Percentiles rank a stretch among this genome's conserved stretches.
Evolutionary conservation across 768 basidiomycete genomes (phyloP).

Genomic region (Tubosaeta sp.): DNA sequence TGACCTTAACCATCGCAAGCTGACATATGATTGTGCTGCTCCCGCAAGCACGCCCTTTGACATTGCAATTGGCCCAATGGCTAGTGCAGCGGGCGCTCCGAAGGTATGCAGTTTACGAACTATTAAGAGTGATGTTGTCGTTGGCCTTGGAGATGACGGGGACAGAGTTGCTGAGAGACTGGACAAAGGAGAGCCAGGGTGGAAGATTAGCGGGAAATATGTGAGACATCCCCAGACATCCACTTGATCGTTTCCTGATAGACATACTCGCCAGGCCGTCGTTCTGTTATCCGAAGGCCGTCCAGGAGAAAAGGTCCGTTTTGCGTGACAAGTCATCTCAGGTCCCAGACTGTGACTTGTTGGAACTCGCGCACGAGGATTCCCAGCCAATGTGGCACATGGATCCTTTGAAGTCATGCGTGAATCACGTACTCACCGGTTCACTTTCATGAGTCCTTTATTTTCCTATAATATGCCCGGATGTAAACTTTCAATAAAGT

Average conservation of each 20-base stretch:
- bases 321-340: conserved; percentile 41
- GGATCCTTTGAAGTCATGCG: neutral
- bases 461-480: neutral
- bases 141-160: conserved; percentile 68
- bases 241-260: conserved; percentile 13
- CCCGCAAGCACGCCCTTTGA: conserved; percentile 87
- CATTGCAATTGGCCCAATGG: conserved; percentile 89
- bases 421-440: neutral
- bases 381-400: neutral
- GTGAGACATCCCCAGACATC: conserved; percentile 41
- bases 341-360: neutral
- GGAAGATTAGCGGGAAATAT: conserved; percentile 98
- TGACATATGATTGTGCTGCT: conserved; percentile 83
- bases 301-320: conserved; percentile 84
- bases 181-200: conserved; percentile 85
- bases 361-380: neutral
- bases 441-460: too few relatives aligned
- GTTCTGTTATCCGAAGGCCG: conserved; percentile 84
- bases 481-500: neutral
- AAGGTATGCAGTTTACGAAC: conserved; percentile 83
- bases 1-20: conserved; percentile 88
- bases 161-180: conserved; percentile 71
- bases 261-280: conserved; percentile 54
- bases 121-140: conserved; percentile 94
- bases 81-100: conserved; percentile 82